Percentiles rank a stretch among this genome's conserved stretches.
phyloP scores from a whole-genome alignment of 805 yeast genomes.

The Sungouiella blattae region DNA sequence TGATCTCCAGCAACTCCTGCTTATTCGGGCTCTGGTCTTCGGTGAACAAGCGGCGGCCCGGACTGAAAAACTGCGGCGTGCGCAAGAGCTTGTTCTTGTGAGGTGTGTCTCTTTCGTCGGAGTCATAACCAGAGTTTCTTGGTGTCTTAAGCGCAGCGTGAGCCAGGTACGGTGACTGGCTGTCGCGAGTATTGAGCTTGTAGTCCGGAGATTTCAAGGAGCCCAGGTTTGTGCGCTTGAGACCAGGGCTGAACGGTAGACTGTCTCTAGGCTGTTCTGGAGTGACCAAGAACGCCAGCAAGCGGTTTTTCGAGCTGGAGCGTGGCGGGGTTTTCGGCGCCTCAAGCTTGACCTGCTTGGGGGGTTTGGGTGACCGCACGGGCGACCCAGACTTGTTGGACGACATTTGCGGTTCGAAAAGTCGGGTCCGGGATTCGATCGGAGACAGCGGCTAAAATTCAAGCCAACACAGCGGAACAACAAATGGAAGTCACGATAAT shows the following conservation, averaged over 20 bases:
- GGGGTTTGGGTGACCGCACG: constrained; percentile 29
- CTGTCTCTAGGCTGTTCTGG: constrained; percentile 31
- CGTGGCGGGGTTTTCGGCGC: constrained; percentile 31
- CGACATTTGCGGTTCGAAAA: too few species aligned
- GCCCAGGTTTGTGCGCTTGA: constrained; percentile 32
- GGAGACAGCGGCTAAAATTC: too few species aligned
- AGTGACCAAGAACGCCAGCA: constrained; percentile 31
- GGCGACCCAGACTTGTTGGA: constrained; percentile 34
- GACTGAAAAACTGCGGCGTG: constrained; percentile 39
- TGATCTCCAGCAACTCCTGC: constrained; percentile 37
- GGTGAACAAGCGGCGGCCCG: constrained; percentile 34
- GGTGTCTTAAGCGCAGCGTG: constrained; percentile 30
- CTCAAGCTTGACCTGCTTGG: constrained; percentile 16
- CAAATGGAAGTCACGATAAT: too few species aligned
- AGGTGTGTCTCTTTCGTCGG: constrained; percentile 24
- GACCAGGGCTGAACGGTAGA: constrained; percentile 38
- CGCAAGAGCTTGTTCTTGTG: constrained; percentile 27
- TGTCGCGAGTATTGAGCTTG: constrained; percentile 21
- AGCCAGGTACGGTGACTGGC: constrained; percentile 26
- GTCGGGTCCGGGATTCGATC: too few species aligned
- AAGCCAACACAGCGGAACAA: too few species aligned
- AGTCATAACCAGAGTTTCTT: constrained; percentile 27
- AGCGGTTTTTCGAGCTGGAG: constrained; percentile 18
- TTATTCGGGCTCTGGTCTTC: constrained; percentile 24
- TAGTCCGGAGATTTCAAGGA: constrained; percentile 33